A percentile compares a stretch with the other conserved stretches of the same genome.
phyloP scores from a whole-genome alignment of 441 rosid genomes.

The Adansonia grandidieri region DNA sequence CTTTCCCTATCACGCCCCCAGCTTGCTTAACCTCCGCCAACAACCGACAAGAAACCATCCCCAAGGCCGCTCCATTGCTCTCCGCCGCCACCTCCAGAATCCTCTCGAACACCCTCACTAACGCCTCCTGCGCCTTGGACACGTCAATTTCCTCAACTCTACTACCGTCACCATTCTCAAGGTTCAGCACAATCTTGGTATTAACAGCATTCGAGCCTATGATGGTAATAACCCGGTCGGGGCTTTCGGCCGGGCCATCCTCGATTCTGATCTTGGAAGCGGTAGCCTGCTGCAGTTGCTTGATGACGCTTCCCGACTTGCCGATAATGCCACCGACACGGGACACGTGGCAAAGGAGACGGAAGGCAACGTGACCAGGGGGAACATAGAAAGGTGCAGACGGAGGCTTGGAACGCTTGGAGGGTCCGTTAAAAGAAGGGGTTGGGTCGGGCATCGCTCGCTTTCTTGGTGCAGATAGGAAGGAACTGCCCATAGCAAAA shows the following conservation, averaged over 20 bases:
- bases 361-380: slow-evolving; percentile 61
- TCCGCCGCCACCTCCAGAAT: slow-evolving; percentile 73
- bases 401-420: slow-evolving; percentile 54
- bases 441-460: slow-evolving; percentile 52
- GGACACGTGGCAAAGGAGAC: slow-evolving; percentile 68
- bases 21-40: slow-evolving; percentile 74
- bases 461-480: slow-evolving; percentile 47
- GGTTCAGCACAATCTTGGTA: slow-evolving; percentile 22
- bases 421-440: slow-evolving; percentile 42
- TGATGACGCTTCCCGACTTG: slow-evolving; percentile 73
- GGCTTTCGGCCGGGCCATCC: slow-evolving; percentile 62
- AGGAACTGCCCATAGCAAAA: slow-evolving; percentile 49
- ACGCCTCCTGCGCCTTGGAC: slow-evolving; percentile 84
- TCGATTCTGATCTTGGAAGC: slow-evolving; percentile 80
- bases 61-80: slow-evolving; percentile 43
- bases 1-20: slow-evolving; percentile 85
- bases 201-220: slow-evolving; percentile 41
- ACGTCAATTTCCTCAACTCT: slow-evolving; percentile 50
- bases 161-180: slow-evolving; percentile 27
- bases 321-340: slow-evolving; percentile 87
- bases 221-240: slow-evolving; percentile 71
- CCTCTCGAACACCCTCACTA: slow-evolving; percentile 79
- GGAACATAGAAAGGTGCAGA: slow-evolving; percentile 44
- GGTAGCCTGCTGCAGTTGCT: slow-evolving; percentile 71
- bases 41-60: slow-evolving; percentile 68